phyloP scores from a whole-genome alignment of 2,329 filamentous ascomycete genomes.

The Aquanectria penicillioides region DNA sequence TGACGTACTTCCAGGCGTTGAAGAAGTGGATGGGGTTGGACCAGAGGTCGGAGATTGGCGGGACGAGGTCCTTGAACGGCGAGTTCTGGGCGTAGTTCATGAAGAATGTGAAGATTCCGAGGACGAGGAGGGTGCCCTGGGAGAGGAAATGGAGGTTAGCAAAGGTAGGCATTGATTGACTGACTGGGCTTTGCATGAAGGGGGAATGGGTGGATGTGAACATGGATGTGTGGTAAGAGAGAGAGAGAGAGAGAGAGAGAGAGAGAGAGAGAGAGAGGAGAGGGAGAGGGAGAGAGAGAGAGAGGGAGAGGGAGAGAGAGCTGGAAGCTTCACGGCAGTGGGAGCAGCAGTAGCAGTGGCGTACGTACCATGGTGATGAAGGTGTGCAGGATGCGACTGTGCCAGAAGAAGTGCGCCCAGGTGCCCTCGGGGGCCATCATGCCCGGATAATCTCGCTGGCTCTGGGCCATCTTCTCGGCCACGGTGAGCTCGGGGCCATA shows the following conservation, averaged over 20 bases:
- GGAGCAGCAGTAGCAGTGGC: not conserved
- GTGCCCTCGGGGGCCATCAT: slow-evolving; percentile 88
- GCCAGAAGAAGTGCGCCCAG: slow-evolving; percentile 86
- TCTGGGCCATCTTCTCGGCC: slow-evolving; percentile 73
- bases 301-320: not conserved
- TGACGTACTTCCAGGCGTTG: slow-evolving; percentile 74
- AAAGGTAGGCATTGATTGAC: too few relatives aligned
- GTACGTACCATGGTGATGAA: slow-evolving; percentile 81
- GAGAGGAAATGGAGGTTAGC: too few relatives aligned
- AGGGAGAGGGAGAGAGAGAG: not conserved
- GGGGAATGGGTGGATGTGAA: too few relatives aligned
- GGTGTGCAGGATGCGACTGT: slow-evolving; percentile 79
- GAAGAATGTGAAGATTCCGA: slow-evolving; percentile 78
- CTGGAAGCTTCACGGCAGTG: too few relatives aligned
- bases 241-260: too few relatives aligned
- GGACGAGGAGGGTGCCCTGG: slow-evolving; percentile 73
- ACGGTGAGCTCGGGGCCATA: slow-evolving; percentile 79
- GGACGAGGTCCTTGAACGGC: slow-evolving; percentile 82
- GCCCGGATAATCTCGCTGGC: slow-evolving; percentile 81
- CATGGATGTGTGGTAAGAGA: too few relatives aligned
- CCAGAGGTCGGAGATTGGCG: slow-evolving; percentile 74
- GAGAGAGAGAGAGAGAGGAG: too few relatives aligned
- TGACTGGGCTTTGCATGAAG: too few relatives aligned
- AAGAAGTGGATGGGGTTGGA: slow-evolving; percentile 75
- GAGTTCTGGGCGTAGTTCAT: slow-evolving; percentile 83